Base-by-base conservation (phyloP, 2,329 filamentous ascomycete genomes). In the Trichoderma sp. region DNA sequence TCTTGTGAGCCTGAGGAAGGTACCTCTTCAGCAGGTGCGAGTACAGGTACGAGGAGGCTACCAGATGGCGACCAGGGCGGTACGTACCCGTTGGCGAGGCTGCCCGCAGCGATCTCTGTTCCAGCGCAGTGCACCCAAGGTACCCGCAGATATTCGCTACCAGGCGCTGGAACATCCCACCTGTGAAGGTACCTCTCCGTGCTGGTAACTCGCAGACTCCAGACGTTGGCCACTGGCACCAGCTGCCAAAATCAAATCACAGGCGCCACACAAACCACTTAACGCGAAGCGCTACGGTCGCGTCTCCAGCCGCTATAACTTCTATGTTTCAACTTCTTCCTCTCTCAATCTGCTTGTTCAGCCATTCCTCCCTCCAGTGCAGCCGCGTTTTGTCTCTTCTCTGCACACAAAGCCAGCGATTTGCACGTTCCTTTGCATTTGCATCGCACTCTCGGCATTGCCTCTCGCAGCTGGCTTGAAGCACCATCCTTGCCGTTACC, bases 211-310 rank as follows among this genome's bases (percentile, higher is more conserved):
- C 39, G 13, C 15, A 15, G 19, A n/a, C 52, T 12, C n/a, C 50
- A 53, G 27, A 35, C 22, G 15, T 15, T 37, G 13, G 32, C 19
- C n/a, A 22, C 32, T 25, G 34, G 54, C 45, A 27, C 42, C 59
- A 34, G 17, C 32, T 54, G 52, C 34, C 32, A 42, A 22, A 48
- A 25, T 32, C 52, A 57, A 65, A 56, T 57, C 63, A 56, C 50
- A 65, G 34, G 63, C 37, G 63, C 63, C 52, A 65, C 63, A 65
- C 52, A 65, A 48, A 67, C 64, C 64, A 67, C 64, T 67, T 67
- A 61, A 67, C 64, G 64, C 64, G 64, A 53, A 59, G 64, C 57
- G 64, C 64, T 59, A 58, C 54, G 64, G 64, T 60, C 64, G 64
- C 64, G 64, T 67, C 64, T 60, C 64, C 52, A 65, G 50, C 39